Evolutionary conservation across 768 basidiomycete genomes (phyloP).

Genomic region (Phylloporus scabripes): DNA sequence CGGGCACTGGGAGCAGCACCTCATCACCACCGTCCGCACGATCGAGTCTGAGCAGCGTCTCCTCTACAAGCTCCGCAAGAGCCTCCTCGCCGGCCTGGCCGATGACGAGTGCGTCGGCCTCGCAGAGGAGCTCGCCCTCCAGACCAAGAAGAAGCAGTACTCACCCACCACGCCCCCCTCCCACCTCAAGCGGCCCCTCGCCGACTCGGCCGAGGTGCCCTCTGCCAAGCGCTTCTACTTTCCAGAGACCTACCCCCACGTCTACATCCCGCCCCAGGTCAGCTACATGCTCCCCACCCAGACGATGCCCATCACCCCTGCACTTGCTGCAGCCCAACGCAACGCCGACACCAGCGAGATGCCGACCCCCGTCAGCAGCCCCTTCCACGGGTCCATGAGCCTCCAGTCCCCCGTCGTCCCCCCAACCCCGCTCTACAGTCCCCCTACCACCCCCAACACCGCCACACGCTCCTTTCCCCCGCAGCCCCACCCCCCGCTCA

Average conservation of each 20-base stretch:
- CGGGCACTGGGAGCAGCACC: slow-evolving; percentile 65
- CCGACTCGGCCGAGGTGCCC: slow-evolving; percentile 20
- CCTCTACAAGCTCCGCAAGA: slow-evolving; percentile 55
- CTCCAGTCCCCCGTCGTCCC: slow-evolving; percentile 19
- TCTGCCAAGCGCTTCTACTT: slow-evolving; percentile 27
- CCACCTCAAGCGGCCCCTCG: slow-evolving; percentile 26
- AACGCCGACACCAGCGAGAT: slow-evolving; percentile 17
- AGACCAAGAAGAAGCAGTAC: slow-evolving; percentile 26
- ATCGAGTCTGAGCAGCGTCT: slow-evolving; percentile 57
- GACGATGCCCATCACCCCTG: slow-evolving; percentile 22
- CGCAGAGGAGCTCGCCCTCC: slow-evolving; percentile 49
- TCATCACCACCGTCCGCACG: slow-evolving; percentile 51
- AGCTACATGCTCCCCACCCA: slow-evolving; percentile 27
- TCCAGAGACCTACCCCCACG: slow-evolving; percentile 25
- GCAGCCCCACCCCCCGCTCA: slow-evolving; percentile 58
- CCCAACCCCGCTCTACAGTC: slow-evolving; percentile 18
- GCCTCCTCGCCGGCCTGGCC: slow-evolving; percentile 49
- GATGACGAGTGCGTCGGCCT: slow-evolving; percentile 57
- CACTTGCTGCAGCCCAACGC: slow-evolving; percentile 8
- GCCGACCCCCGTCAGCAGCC: slow-evolving; percentile 9
- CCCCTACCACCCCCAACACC: slow-evolving; percentile 17
- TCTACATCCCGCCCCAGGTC: slow-evolving; percentile 26
- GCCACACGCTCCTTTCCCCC: slow-evolving; percentile 37
- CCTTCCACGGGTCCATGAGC: slow-evolving; percentile 14
- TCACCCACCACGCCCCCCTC: slow-evolving; percentile 4